Evolutionary conservation across 345 rosid species (phyloP), one percentile per base, ranked within the genome.

Genomic region (Hypericum androsaemum): DNA sequence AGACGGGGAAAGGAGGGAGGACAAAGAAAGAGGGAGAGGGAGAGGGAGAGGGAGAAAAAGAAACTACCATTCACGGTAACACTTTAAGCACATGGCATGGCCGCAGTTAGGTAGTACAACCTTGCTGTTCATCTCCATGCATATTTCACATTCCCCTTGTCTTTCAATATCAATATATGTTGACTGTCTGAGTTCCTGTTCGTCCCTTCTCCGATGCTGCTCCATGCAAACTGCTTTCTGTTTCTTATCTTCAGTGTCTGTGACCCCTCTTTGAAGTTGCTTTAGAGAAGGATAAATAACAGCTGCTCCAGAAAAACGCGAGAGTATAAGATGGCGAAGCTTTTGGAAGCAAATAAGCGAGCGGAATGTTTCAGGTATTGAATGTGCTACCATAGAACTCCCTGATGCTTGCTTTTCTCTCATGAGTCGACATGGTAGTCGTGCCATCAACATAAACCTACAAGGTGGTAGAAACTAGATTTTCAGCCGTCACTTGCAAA

Each of bases 361-460:
- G 32, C 32, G 2, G 56, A 42, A 36, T 37, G 22, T 55, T 22
- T 41, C 38, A 35, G 40, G 43, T 37, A 13, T n/a, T 3, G 2
- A 13, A 53, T 37, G 12, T 46, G 3, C 39, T 58, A 82, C 92
- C 92, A 64, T 80, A 83, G 63, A 83, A 83, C 56, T 83, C 92
- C 59, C 81, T 68, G 13, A 75, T 58, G 53, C 77, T 75, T 39
- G 81, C 84, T 73, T 79, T 79, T 63, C 79, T 73, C 62, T 79
- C 81, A 54, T 76, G 74, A 11, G 75, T 49, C 37, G 81, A 73
- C 81, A 79, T 75, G 10, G 84, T 80, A 11, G 87, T 74, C 6
- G 79, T 80, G 40, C 89, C 89, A 70, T 80, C 89, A 43, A 67
- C 89, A 70, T 80, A 80, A 44, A 77, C 83, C 89, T 83, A 22